Evolutionary conservation across 371 early-diverging fungal genomes (phyloP).

Genomic region (Mucor lusitanicus): DNA sequence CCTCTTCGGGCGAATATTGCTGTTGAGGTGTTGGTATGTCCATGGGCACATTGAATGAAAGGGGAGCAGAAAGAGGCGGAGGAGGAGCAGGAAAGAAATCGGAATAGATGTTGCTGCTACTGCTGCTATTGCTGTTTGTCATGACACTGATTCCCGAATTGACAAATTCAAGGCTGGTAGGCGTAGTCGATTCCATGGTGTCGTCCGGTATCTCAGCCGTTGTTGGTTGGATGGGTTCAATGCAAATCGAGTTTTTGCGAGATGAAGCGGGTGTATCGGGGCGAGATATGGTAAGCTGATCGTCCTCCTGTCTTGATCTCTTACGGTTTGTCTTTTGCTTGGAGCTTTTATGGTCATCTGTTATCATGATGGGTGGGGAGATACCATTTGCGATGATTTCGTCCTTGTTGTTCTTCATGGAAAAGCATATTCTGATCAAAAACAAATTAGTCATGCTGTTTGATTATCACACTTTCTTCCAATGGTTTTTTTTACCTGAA

Average conservation of each 20-base stretch:
- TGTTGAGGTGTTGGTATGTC: background rate
- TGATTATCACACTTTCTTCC: background rate
- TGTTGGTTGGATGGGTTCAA: background rate
- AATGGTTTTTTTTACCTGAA: constrained; percentile 58
- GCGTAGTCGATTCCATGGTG: background rate
- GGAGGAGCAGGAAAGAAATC: background rate
- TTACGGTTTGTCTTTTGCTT: constrained; percentile 50
- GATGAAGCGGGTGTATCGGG: constrained; percentile 21
- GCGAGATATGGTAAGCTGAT: background rate
- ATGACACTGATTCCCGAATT: background rate
- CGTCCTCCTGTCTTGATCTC: constrained; percentile 35
- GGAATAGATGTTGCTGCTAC: background rate
- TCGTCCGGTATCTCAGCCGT: background rate
- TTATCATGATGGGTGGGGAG: constrained; percentile 89
- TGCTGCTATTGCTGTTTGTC: background rate
- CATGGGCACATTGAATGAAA: background rate
- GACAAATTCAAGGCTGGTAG: background rate
- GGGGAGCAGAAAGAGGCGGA: background rate
- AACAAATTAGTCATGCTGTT: background rate
- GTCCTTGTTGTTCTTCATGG: constrained; percentile 37
- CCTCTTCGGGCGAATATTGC: background rate
- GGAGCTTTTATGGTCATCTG: constrained; percentile 88
- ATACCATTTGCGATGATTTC: constrained; percentile 68
- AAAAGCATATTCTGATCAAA: constrained; percentile 71
- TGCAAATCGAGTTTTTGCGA: background rate